Base-by-base conservation (phyloP, 2,329 filamentous ascomycete species). In the Ilyonectria destructans region DNA sequence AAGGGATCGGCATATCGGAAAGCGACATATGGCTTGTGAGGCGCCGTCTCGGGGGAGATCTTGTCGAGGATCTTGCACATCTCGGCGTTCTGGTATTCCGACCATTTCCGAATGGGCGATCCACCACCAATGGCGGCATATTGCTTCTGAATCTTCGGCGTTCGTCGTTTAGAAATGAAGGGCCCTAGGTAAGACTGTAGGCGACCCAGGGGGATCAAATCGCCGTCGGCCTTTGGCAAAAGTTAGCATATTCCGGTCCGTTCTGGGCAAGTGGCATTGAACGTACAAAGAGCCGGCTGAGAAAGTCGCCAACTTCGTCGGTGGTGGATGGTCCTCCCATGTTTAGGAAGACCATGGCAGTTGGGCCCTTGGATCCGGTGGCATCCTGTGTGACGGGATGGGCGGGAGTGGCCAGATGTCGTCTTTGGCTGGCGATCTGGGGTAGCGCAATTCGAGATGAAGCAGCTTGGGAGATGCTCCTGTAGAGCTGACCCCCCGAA, bases 81-180 rank as follows among this genome's bases (percentile, higher is more conserved):
- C 83, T 98, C 95, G 67, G 88, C 87, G 67, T 91, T 95, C 82
- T 99, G 96, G 78, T 96, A 91, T 82, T 99, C 96, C 26, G 95
- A 97, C 97, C 97, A 99, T 81, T 97, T 97, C 74, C 96, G 91
- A 80, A 99, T 99, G 2, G 96, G 96, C 21, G 95, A 98, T n/a
- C 96, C 96, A 69, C 96, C 96, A 67, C 96, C 96, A 78, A 99
- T 99, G 62, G 92, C 95, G 19, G 93, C 89, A 80, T 99, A 99
- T 81, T 99, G 97, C 80, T 97, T 93, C 82, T 97, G 88, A 71
- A 99, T 99, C 85, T 98, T 99, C 31, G 96, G 95, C 1, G 96
- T 99, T 78, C 96, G 89, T 75, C 96, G 90, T 59, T 88, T 89
- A 21, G 96, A 93, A 73, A 99, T 96, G 57, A 97, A 85, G 17